phyloP scores from a whole-genome alignment of 1,284 basidiomycete species.

The Fomitopsis schrenkii region DNA sequence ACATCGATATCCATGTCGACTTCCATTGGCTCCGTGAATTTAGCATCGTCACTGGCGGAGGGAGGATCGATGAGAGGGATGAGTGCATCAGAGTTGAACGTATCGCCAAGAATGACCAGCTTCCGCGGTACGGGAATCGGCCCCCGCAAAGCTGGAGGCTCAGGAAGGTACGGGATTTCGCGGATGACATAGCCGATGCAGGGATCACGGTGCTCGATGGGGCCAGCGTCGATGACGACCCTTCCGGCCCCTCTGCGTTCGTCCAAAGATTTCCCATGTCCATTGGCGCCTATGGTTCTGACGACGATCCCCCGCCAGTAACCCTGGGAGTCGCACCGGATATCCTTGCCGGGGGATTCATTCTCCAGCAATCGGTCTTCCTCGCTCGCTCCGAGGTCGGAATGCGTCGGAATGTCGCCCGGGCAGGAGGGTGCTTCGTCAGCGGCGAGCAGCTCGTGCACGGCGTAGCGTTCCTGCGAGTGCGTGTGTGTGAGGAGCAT shows the following conservation, averaged over 20 bases:
- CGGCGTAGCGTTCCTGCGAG: conserved; percentile 66
- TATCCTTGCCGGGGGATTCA: conserved; percentile 66
- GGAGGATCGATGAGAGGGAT: conserved; percentile 50
- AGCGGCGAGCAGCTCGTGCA: conserved; percentile 75
- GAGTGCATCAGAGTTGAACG: conserved; percentile 58
- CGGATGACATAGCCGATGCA: conserved; percentile 81
- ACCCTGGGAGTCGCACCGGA: conserved; percentile 59
- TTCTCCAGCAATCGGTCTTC: conserved; percentile 49
- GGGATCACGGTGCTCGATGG: conserved; percentile 79
- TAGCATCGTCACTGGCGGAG: background rate
- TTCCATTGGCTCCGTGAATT: background rate
- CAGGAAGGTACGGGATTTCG: conserved; percentile 45
- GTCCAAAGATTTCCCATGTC: background rate
- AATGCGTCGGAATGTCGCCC: conserved; percentile 4
- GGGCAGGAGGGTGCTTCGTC: conserved; percentile 51
- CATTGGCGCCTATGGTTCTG: conserved; percentile 6
- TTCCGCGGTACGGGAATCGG: conserved; percentile 42
- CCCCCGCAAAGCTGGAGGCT: conserved; percentile 26
- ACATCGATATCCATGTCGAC: conserved; percentile 1
- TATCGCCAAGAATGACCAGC: conserved; percentile 59
- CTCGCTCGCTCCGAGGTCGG: conserved; percentile 17
- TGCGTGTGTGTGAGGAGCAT: conserved; percentile 67
- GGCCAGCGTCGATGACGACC: conserved; percentile 72
- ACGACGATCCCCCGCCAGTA: conserved; percentile 62
- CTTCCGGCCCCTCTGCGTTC: conserved; percentile 29